phyloP scores from a whole-genome alignment of 306 rosid genomes.

The Crotalaria pallida region DNA sequence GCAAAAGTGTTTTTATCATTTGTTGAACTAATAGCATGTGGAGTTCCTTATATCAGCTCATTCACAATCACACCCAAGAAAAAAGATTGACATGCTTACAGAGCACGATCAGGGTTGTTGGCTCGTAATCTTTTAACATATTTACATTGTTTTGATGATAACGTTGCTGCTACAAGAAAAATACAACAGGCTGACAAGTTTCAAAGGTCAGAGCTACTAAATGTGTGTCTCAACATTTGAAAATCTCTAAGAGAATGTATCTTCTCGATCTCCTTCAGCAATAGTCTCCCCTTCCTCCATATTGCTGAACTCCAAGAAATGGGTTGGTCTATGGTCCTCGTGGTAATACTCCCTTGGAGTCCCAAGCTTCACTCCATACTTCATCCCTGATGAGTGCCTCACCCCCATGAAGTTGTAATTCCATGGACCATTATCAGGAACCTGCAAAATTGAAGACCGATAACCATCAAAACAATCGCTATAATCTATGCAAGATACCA shows the following conservation, averaged over 20 bases:
- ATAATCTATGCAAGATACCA: background rate
- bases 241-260: slow-evolving; percentile 48
- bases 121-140: background rate
- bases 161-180: slow-evolving; percentile 8
- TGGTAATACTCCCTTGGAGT: slow-evolving; percentile 84
- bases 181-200: slow-evolving; percentile 20
- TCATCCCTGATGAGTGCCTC: slow-evolving; percentile 90
- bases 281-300: slow-evolving; percentile 80
- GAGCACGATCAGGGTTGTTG: background rate
- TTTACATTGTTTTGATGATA: slow-evolving; percentile 16
- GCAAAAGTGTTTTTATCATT: background rate
- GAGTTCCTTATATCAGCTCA: background rate
- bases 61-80: background rate
- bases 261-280: slow-evolving; percentile 87
- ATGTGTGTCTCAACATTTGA: background rate
- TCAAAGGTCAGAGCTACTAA: background rate
- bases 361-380: slow-evolving; percentile 86
- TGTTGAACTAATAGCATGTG: no score
- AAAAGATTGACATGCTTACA: no score
- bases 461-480: background rate
- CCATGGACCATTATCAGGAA: slow-evolving; percentile 98
- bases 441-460: slow-evolving; percentile 31
- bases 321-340: slow-evolving; percentile 96
- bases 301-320: slow-evolving; percentile 90
- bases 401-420: slow-evolving; percentile 98